Base-by-base conservation (phyloP, 805 yeast genomes). In the Scheffersomyces coipomensis region DNA sequence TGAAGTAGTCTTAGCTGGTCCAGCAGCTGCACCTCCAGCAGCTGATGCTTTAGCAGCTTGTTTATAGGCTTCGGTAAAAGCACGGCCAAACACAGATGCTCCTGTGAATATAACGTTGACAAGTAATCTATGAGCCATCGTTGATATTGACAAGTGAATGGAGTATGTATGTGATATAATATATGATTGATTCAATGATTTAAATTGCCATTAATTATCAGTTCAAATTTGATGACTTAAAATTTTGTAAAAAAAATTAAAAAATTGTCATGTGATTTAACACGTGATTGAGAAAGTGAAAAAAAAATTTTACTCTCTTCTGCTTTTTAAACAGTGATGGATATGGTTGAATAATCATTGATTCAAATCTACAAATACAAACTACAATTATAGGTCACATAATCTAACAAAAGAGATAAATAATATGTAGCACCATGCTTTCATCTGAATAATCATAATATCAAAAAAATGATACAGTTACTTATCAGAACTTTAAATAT, bases 31-130 rank as follows among this genome's bases (percentile, higher is more conserved):
- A 16, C 85, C 71, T 49, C 79, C 79, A 21, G 87, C 77, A 2
- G 91, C 88, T n/a, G 95, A 81, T 39, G 90, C 90, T 37, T 91
- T 87, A 13, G 98, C 97, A 2, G 96, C 95, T 67, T 93, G 98
- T 55, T 83, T 85, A 73, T 91, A 93, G 0, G 99, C 98, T 61
- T 89, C 96, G n/a, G 88, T 76, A 61, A 93, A 93, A 0, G 99
- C 99, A 52, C 87, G 79, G 41, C 98, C 97, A 58, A 93, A 89
- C 22, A 91, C 98, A 51, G 88, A 83, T 4, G 97, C 95, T 41
- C 98, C 98, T 8, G 98, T 90, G 55, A 90, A 78, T 35, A 89
- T 76, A 47, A 93, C 96, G 64, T 87, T 91, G 48, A 87, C 88
- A 39, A 91, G 58, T 42, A 95, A 76, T 71, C 97, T 81, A 63